Evolutionary conservation across 805 yeast species (phyloP), one percentile per base, ranked within the genome.

Genomic region (Nakazawaea populi): DNA sequence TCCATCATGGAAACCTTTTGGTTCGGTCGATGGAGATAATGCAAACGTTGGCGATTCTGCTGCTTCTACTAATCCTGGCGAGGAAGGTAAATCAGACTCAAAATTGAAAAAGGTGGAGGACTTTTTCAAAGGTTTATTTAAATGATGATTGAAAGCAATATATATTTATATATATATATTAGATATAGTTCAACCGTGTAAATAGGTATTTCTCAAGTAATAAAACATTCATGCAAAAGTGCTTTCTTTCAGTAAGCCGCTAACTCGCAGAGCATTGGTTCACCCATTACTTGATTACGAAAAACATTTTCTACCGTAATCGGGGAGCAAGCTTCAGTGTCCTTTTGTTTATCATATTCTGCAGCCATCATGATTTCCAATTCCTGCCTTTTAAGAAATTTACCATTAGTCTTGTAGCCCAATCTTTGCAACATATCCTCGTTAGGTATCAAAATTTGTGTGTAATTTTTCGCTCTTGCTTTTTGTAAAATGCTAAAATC

Each of bases 101-200:
- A 77, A 77, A 53, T 65, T 81, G 54, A 74, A 78, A 57, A 74
- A 79, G 60, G 73, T 83, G 42, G 86, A 84, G 51, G 73, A 75
- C 37, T 80, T 82, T 65, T 71, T 83, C 48, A 75, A 80, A 32
- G 77, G 75, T 49, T 74, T 85, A 36, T 82, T 83, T 66, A 80
- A 80, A 59, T 73, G 18, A 42, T 18, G n/a, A 10, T 5, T 34
- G 36, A 37, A 37, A 37, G n/a, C 18, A 11, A 12, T 10, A 32
- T 60, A 74, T 54, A 71, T 55, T 37, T 62, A 57, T 28, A 66
- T 64, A 42, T 53, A 58, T 18, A 18, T 18, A 18, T 18, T 18
- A 18, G 24, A 18, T 3, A 34, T 34, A 9, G 12, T 9, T 10
- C 9, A 24, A 12, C 12, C 43, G 10, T 38, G 55, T 34, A 38